Base-by-base conservation (phyloP, 2,329 filamentous ascomycete species). In the Teratosphaeria epicoccoides region DNA sequence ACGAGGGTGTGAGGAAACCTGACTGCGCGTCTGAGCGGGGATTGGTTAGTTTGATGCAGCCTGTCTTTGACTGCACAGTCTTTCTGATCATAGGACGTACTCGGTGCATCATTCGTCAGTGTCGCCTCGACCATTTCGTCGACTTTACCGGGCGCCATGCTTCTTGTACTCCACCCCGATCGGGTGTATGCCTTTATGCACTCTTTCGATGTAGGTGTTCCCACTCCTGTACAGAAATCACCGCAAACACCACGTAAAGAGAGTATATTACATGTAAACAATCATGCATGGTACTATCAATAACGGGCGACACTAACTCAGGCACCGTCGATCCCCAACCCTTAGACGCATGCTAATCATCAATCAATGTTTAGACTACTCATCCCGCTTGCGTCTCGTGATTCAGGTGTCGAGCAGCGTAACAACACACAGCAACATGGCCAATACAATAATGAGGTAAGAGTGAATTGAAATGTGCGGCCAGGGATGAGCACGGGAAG, bases 71-170 rank as follows among this genome's bases (percentile, higher is more conserved):
- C 26, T 28, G 26, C 26, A 6, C n/a, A 20, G 33, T 17, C 7
- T n/a, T n/a, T n/a, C n/a, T n/a, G n/a, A 12, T 28, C 37, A 49
- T 2, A 6, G 26, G 14, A 48, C 63, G 52, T 59, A 69, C 68
- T 60, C 12, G 69, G 62, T 40, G 68, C 59, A 49, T 63, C 64
- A 55, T 72, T 73, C 51, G 70, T 71, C 53, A 73, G 67, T n/a
- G 46, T 20, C 24, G 52, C 46, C 12, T 49, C 52, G 43, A 49
- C 49, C 17, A 49, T 26, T 4, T 7, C 33, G 33, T 40, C 33
- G n/a, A 40, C n/a, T 20, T 50, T 51, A 44, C 48, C 25, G 43
- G 52, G 49, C 9, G 49, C 33, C 52, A 51, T 54, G 25, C 17
- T 46, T 40, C 33, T 40, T 40, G 33, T 40, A 40, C 33, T 28